These are phyloP conservation scores for Aquilaria agallochum DNA, from an alignment of 441 rosid species.

Conservation along the genomic window DNA sequence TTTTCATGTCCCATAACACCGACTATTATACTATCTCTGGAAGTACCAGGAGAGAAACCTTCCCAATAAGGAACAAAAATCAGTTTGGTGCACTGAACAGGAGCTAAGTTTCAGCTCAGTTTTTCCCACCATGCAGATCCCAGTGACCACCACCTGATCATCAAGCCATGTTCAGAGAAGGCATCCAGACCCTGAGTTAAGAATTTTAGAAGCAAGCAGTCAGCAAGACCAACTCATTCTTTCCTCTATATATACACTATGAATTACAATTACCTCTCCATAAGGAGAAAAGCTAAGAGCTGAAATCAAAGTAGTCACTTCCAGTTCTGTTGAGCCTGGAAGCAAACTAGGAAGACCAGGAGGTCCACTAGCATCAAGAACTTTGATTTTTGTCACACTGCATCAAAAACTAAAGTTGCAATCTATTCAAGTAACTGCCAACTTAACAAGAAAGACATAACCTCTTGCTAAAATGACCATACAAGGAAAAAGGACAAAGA, in stretches of 20 bases:
- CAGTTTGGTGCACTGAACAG: slow-evolving; percentile 86
- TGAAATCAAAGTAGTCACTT: slow-evolving; percentile 62
- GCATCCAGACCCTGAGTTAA: slow-evolving; percentile 74
- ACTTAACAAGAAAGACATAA: background rate
- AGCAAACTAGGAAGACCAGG: slow-evolving; percentile 85
- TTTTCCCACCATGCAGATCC: slow-evolving; percentile 97
- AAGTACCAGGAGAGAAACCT: slow-evolving; percentile 74
- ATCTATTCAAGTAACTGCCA: slow-evolving; percentile 8
- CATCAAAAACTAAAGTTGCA: slow-evolving; percentile 14
- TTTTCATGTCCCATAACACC: slow-evolving; percentile 50
- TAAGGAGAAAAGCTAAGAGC: slow-evolving; percentile 85
- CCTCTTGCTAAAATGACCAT: background rate
- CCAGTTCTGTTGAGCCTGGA: slow-evolving; percentile 48
- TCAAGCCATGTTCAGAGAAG: slow-evolving; percentile 88
- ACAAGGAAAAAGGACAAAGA: background rate
- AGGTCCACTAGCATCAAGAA: slow-evolving; percentile 93
- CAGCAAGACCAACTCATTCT: background rate
- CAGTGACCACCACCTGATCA: slow-evolving; percentile 94
- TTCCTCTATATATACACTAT: slow-evolving; percentile 2
- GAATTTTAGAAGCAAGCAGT: slow-evolving; percentile 7
- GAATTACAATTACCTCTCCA: slow-evolving; percentile 64
- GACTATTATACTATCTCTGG: slow-evolving; percentile 78
- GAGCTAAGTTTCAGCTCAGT: slow-evolving; percentile 74
- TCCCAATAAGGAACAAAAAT: slow-evolving; percentile 93
- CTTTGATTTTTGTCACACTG: slow-evolving; percentile 72